phyloP scores from a whole-genome alignment of 371 early-diverging fungal species.

The Homolaphlyctis polyrhiza region DNA sequence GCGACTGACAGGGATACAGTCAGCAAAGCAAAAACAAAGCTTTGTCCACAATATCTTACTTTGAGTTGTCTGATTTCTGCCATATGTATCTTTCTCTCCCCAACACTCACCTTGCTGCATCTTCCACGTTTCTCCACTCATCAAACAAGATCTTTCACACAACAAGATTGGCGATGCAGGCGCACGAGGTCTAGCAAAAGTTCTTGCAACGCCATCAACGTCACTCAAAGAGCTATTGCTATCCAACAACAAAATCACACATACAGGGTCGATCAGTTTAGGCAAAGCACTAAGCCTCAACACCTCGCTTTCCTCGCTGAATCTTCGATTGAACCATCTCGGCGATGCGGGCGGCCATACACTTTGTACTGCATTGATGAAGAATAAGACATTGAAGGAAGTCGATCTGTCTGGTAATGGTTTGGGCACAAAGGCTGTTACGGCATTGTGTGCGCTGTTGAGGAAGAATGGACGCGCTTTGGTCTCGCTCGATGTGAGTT shows the following conservation, averaged over 20 bases:
- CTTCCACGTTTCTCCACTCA: conserved; percentile 5
- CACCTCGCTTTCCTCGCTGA: conserved; percentile 20
- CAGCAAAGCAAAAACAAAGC: too few species aligned
- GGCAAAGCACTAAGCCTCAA: conserved; percentile 27
- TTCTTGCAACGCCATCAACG: conserved; percentile 19
- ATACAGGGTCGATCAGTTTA: conserved; percentile 20
- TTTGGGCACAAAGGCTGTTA: conserved; percentile 21
- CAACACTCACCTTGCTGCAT: neutral
- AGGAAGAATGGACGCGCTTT: conserved; percentile 23
- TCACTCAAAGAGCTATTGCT: conserved; percentile 22
- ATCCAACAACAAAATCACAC: conserved; percentile 33
- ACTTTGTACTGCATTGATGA: conserved; percentile 13
- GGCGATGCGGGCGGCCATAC: conserved; percentile 32
- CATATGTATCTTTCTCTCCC: neutral
- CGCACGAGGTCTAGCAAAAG: conserved; percentile 36
- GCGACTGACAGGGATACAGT: too few species aligned
- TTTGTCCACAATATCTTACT: too few species aligned
- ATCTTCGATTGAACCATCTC: conserved; percentile 31
- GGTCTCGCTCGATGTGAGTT: conserved; percentile 27
- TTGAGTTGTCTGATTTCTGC: too few species aligned
- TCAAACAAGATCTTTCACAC: conserved; percentile 36
- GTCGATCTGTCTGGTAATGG: conserved; percentile 35
- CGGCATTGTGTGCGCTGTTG: conserved; percentile 25
- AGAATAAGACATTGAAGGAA: conserved; percentile 10
- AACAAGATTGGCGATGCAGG: conserved; percentile 38